Evolutionary conservation across 495 filamentous ascomycete species (phyloP).

Genomic region (Lasiosphaeria hispida): DNA sequence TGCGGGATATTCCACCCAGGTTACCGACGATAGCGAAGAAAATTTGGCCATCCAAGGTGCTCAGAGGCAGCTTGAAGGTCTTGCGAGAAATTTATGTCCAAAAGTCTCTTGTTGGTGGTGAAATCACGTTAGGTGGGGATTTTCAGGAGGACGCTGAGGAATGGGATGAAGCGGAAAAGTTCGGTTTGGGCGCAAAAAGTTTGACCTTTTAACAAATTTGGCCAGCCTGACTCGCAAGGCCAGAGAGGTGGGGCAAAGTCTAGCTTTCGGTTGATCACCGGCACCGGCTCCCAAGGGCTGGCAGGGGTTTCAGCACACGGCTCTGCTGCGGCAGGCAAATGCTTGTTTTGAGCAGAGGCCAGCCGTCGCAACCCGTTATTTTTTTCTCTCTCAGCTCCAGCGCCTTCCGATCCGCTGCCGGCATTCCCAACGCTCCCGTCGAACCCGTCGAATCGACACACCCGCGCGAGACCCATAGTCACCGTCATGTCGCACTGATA

Average conservation of each 20-base stretch:
- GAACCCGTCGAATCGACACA: no score
- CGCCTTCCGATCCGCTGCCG: no score
- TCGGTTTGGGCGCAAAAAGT: slow-evolving; percentile 1
- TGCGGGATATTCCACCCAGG: slow-evolving; percentile 24
- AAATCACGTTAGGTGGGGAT: neutral
- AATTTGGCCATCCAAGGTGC: slow-evolving; percentile 14
- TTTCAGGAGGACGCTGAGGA: neutral
- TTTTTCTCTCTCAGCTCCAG: no score
- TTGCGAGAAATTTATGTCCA: neutral
- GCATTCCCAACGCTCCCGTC: no score
- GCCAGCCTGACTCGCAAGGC: neutral
- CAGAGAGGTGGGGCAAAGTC: slow-evolving; percentile 1
- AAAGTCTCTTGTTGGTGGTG: neutral
- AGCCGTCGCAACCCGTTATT: no score
- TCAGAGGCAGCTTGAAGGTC: neutral
- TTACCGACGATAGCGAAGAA: neutral
- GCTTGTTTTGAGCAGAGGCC: no score
- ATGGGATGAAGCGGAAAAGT: slow-evolving; percentile 1
- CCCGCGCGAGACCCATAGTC: no score
- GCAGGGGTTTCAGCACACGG: neutral
- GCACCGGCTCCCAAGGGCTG: neutral
- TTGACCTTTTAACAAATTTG: no score
- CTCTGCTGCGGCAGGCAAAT: no score
- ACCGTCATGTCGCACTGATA: no score
- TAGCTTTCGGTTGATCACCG: slow-evolving; percentile 7